Base-by-base conservation (phyloP, 257 asterid species). In the Parsonsia alboflavescens region DNA sequence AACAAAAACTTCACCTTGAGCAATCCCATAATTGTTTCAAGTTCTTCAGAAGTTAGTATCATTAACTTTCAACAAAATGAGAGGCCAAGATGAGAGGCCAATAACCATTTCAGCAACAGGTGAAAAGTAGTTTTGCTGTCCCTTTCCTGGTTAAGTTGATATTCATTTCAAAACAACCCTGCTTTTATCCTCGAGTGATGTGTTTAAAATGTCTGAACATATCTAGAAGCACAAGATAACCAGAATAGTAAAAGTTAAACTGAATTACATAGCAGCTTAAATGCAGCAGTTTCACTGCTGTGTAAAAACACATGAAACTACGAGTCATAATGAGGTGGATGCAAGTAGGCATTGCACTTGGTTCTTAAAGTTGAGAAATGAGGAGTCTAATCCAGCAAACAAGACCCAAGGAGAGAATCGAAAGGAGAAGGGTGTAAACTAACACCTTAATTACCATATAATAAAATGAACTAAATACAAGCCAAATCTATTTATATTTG, bases 401-500 rank as follows among this genome's bases (percentile, higher is more conserved):
- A 30, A 53, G 36, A 36, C 28, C 21, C 22, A 39, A 63, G 19
- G 45, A 36, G 7, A 63, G 24, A 17, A 63, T 61, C 63, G 6
- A 19, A 63, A 63, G 68, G 26, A 63, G 33, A 24, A 17, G 19
- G 17, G 1, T 16, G 13, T 5, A 61, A 61, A 33, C 68, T 33
- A 33, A 33, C 68, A 63, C 46, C 42, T 62, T 30, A 44, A 64
- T 64, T 64, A 11, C 69, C 46, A 64, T 8, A 17, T 4, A 36
- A 36, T 5, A 36, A 64, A 64, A 64, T 65, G 70, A 65, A 65
- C 50, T 0, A 65, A 64, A 39, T 65, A 21, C 24, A 65, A 19
- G 69, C 50, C 30, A 65, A 65, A 39, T 65, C 16, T 65, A n/a
- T 26, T 59, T 59, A 65, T 65, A 21, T 65, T 39, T 65, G 70